Evolutionary conservation across 192 early-diverging fungal genomes (phyloP), one percentile per base, ranked within the genome.

Genomic region (Backusella morwellensis): DNA sequence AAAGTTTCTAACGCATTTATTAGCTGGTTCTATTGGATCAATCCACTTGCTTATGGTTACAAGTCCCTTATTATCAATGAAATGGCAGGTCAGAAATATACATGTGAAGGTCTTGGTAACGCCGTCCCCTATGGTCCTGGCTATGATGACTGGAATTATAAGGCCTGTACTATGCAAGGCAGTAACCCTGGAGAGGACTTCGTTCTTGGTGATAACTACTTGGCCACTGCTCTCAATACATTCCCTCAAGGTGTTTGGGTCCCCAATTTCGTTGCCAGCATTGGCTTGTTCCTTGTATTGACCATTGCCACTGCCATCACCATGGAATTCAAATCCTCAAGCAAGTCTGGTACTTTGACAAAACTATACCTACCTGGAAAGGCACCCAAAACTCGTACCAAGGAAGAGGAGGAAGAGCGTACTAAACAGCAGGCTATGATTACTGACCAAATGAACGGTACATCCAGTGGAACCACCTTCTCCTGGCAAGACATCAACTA

Each of bases 401-500:
- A 68, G 4, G 78, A 75, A 73, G 66, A 76, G 23, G 74, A 79
- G 21, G 78, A 80, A 32, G 66, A 70, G 70, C 83, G 77, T 68
- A 67, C 69, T 32, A 21, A 66, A 76, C 77, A 73, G 79, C 75
- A 41, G 78, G 73, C 79, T 78, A 76, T 68, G 36, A 32, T 12
- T 32, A 73, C 15, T 34, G 86, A 80, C 75, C 73, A 84, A 29
- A 82, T 81, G 73, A 73, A 81, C 2, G 15, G 35, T n/a, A 70
- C 77, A 2, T 70, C 82, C 29, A 82, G 81, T 1, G 88, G 86
- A 17, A 75, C 85, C 9, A 84, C 87, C 7, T 85, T 90, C 23
- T 87, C 86, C 15, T 93, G 91, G 92, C 81, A 89, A 68, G 76
- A 91, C 47, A 77, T 95, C 40, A 81, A 90, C 68, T 96, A 94